Percentiles rank a stretch among this genome's conserved stretches.
Evolutionary conservation across 306 rosid genomes (phyloP).

Genomic region (Rubus parviflorus): DNA sequence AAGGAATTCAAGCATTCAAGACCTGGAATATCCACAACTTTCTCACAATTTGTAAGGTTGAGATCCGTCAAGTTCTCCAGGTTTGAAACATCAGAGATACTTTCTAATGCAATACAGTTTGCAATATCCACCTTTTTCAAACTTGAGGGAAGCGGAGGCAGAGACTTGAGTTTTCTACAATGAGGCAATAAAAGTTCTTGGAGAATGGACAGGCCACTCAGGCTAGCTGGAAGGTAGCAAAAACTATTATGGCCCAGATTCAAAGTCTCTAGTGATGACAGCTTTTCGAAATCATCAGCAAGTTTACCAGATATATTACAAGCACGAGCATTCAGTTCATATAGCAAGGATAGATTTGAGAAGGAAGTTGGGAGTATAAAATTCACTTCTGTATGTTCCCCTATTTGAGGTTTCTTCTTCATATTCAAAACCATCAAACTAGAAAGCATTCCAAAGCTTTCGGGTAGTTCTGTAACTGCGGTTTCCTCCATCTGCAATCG

Average conservation of each 20-base stretch:
- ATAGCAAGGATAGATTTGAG: slow-evolving; percentile 43
- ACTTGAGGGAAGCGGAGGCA: slow-evolving; percentile 72
- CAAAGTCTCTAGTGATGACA: slow-evolving; percentile 44
- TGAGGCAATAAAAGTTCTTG: slow-evolving; percentile 32
- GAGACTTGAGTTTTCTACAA: slow-evolving; percentile 44
- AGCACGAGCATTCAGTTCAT: slow-evolving; percentile 39
- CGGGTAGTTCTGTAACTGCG: slow-evolving; percentile 47
- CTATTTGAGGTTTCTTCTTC: slow-evolving; percentile 28
- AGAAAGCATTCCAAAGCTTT: slow-evolving; percentile 61
- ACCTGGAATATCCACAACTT: slow-evolving; percentile 56
- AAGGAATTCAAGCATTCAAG: slow-evolving; percentile 61
- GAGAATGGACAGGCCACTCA: slow-evolving; percentile 50
- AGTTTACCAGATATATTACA: slow-evolving; percentile 58
- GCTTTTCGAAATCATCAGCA: slow-evolving; percentile 55
- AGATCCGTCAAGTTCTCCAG: slow-evolving; percentile 41
- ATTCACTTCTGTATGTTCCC: not conserved
- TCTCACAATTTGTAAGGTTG: slow-evolving; percentile 55
- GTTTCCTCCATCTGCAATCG: slow-evolving; percentile 50
- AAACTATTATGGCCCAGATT: slow-evolving; percentile 43
- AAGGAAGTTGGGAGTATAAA: slow-evolving; percentile 45
- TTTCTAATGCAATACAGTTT: slow-evolving; percentile 48
- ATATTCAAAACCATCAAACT: slow-evolving; percentile 46
- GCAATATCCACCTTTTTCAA: slow-evolving; percentile 43
- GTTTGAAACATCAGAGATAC: slow-evolving; percentile 47
- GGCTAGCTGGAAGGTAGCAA: slow-evolving; percentile 60